Evolutionary conservation across 345 rosid species (phyloP).

Genomic region (Eucalyptus albens): DNA sequence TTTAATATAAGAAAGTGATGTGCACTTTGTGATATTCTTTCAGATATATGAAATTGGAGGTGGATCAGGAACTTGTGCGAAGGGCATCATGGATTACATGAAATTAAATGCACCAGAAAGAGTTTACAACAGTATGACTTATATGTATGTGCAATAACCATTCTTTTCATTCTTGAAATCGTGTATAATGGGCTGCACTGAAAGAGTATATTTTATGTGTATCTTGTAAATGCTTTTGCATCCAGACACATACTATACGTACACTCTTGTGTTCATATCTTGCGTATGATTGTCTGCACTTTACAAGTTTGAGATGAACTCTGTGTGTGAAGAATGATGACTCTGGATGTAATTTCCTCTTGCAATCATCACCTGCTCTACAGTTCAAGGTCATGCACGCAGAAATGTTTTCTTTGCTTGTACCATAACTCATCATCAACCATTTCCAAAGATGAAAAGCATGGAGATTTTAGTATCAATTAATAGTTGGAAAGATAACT

Average conservation of each 20-base stretch:
- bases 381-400: not conserved
- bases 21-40: not conserved
- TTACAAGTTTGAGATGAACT: not conserved
- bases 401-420: not conserved
- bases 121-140: constrained; percentile 83
- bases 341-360: not conserved
- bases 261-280: not conserved
- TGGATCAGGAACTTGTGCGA: constrained; percentile 97
- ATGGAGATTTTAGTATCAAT: not conserved
- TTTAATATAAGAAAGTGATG: not conserved
- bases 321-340: not conserved
- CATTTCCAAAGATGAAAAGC: not conserved
- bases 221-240: not conserved
- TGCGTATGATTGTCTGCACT: not conserved
- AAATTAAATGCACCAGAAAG: constrained; percentile 89
- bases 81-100: constrained; percentile 92
- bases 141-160: constrained; percentile 43
- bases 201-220: not conserved
- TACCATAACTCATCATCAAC: not conserved
- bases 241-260: not conserved
- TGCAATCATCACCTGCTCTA: not conserved
- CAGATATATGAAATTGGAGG: constrained; percentile 98
- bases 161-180: not conserved
- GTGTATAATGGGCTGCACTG: not conserved
- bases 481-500: not conserved